phyloP scores from a whole-genome alignment of 2,329 filamentous ascomycete species.

The Colletotrichum karsti region DNA sequence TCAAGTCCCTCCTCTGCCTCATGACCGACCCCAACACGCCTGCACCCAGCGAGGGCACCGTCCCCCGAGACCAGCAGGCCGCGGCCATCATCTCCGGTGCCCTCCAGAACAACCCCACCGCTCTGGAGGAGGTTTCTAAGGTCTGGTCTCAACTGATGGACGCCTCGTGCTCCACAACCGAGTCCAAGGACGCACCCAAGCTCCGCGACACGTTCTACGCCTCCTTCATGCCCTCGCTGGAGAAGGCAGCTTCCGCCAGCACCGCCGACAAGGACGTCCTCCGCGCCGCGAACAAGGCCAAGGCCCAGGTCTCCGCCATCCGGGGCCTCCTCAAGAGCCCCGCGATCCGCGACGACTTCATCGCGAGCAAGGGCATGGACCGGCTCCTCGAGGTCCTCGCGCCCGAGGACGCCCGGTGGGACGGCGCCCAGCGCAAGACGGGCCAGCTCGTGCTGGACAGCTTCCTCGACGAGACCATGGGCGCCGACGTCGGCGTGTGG shows the following conservation, averaged over 20 bases:
- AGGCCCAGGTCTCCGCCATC: conserved; percentile 57
- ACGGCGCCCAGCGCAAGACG: conserved; percentile 59
- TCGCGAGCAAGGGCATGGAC: conserved; percentile 61
- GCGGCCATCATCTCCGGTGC: conserved; percentile 65
- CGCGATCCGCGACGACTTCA: conserved; percentile 62
- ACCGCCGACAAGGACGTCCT: not conserved
- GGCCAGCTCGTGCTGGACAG: conserved; percentile 69
- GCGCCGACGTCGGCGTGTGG: conserved; percentile 66
- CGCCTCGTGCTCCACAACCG: conserved; percentile 42
- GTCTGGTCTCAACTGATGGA: conserved; percentile 54
- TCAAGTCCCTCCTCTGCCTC: conserved; percentile 66
- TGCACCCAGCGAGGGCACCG: conserved; percentile 32
- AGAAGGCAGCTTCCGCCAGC: conserved; percentile 3
- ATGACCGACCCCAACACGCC: conserved; percentile 45
- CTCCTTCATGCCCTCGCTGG: conserved; percentile 43
- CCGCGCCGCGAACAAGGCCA: conserved; percentile 38
- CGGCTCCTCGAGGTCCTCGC: conserved; percentile 62
- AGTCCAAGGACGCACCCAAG: conserved; percentile 14
- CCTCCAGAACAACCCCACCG: conserved; percentile 72
- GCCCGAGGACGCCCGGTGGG: conserved; percentile 56
- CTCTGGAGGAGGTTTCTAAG: conserved; percentile 59
- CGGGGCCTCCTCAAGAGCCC: conserved; percentile 65
- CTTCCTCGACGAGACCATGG: conserved; percentile 73
- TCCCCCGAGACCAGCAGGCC: conserved; percentile 58
- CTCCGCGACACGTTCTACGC: conserved; percentile 51